Evolutionary conservation across 169 alveolate species (phyloP).

Genomic region (Theileria equi): DNA sequence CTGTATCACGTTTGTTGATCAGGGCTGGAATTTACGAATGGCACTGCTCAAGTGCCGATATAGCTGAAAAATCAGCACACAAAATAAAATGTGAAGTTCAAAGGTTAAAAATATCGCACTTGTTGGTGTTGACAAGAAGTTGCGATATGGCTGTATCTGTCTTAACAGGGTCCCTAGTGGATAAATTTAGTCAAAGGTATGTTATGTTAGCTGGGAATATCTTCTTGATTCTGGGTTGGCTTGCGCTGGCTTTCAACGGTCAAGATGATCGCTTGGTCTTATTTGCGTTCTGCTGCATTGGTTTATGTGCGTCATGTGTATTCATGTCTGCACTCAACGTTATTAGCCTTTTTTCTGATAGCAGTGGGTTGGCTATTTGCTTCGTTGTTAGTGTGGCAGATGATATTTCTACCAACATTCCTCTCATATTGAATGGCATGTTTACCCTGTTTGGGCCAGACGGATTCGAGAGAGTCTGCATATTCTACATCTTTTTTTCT

Average conservation of each 20-base stretch:
- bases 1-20: background rate
- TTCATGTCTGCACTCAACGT: constrained; percentile 1
- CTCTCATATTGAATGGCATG: background rate
- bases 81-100: background rate
- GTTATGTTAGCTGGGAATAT: constrained; percentile 1
- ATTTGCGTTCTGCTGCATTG: background rate
- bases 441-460: background rate
- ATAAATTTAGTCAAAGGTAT: background rate
- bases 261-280: background rate
- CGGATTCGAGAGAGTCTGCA: background rate
- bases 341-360: background rate
- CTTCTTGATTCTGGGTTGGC: background rate
- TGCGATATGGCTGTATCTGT: constrained; percentile 1
- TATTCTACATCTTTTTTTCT: too few relatives aligned
- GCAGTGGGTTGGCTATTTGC: background rate
- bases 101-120: background rate
- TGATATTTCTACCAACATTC: background rate
- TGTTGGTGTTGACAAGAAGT: background rate
- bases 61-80: background rate
- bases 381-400: background rate
- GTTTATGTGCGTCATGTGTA: constrained; percentile 1
- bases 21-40: constrained; percentile 6
- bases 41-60: background rate
- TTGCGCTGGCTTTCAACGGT: background rate
- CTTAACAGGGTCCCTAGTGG: background rate